Base-by-base conservation (phyloP, 2,329 filamentous ascomycete genomes). In the Exophiala oligosperma region DNA sequence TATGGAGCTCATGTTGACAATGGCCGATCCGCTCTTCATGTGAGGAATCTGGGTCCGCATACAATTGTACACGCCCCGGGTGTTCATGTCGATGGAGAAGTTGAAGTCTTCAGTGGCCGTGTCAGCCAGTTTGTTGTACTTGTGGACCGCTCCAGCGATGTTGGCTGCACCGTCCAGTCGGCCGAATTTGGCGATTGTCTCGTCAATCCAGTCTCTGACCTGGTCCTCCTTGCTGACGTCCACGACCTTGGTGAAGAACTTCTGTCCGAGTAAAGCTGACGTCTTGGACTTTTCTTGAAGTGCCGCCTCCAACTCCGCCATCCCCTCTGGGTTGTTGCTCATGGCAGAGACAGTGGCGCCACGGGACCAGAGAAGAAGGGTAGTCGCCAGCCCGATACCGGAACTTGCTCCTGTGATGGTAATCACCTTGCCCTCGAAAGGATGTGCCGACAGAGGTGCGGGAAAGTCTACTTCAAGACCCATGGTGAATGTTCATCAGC, bases 331-430 rank as follows among this genome's bases (percentile, higher is more conserved):
- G 26, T 48, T 54, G 41, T 48, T 54, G 17, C 52, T 54, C 23
- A 54, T 54, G 2, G 40, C 52, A 6, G 79, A 79, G 4, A 83
- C 63, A 4, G 60, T 70, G 2, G 78, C 79, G 24, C 79, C 80
- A 21, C 72, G 71, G 1, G 69, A 65, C 56, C 76, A 73, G 2
- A 82, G 73, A 9, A 78, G 72, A 24, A 74, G 70, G 8, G 79
- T 76, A 5, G 78, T 78, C 11, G 74, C 76, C 11, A 79, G 73
- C n/a, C 79, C 81, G 51, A 83, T 82, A 21, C 80, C 81, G 8
- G 73, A 74, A 2, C 76, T 76, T 40, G 54, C 59, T 50, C 59
- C 59, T 6, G 56, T 61, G 32, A 61, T 49, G 7, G 52, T 17
- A n/a, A 54, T 54, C 29, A 54, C 52, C 44, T 52, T 52, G 7